A percentile compares a stretch with the other conserved stretches of the same genome.
Conservation (phyloP, 1,284 basidiomycete genomes). For the Puccinia sorghi region DNA sequence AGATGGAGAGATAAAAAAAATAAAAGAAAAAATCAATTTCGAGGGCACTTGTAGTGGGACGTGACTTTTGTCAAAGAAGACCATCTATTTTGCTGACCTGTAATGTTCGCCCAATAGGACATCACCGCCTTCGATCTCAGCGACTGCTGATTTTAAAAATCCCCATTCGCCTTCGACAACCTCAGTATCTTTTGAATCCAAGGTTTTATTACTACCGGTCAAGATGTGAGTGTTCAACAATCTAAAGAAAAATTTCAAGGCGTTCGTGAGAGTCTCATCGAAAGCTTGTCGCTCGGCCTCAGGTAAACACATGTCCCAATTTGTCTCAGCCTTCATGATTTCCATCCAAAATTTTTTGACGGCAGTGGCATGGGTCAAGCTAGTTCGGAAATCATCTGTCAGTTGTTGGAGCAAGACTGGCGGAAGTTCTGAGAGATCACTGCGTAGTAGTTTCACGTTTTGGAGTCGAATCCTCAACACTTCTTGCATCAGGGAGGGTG, state of each 20-base stretch:
- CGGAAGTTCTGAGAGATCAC: slow-evolving; percentile 72
- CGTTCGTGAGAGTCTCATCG: slow-evolving; percentile 83
- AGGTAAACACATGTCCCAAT: slow-evolving; percentile 74
- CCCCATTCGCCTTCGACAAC: slow-evolving; percentile 95
- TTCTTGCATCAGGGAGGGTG: slow-evolving; percentile 89
- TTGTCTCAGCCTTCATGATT: slow-evolving; percentile 78
- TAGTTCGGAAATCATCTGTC: slow-evolving; percentile 87
- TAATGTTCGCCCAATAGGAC: slow-evolving; percentile 89
- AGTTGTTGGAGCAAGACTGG: slow-evolving; percentile 88
- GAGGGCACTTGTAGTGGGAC: neutral
- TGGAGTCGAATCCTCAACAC: slow-evolving; percentile 84
- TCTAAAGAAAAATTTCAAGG: slow-evolving; percentile 86
- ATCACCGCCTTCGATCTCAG: slow-evolving; percentile 84
- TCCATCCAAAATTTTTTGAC: slow-evolving; percentile 92
- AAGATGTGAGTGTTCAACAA: slow-evolving; percentile 94
- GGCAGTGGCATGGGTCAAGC: slow-evolving; percentile 87
- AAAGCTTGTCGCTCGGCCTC: slow-evolving; percentile 69
- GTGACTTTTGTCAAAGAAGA: neutral
- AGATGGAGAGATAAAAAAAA: too few relatives aligned
- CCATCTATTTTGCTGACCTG: slow-evolving; percentile 66
- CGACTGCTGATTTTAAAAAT: slow-evolving; percentile 88
- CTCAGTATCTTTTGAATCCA: slow-evolving; percentile 97
- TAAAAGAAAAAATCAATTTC: slow-evolving; percentile 12
- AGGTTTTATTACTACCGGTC: slow-evolving; percentile 76
- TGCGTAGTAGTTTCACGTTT: slow-evolving; percentile 78